Evolutionary conservation across 2,329 filamentous ascomycete genomes (phyloP).

Genomic region (Hypocrella siamensis): DNA sequence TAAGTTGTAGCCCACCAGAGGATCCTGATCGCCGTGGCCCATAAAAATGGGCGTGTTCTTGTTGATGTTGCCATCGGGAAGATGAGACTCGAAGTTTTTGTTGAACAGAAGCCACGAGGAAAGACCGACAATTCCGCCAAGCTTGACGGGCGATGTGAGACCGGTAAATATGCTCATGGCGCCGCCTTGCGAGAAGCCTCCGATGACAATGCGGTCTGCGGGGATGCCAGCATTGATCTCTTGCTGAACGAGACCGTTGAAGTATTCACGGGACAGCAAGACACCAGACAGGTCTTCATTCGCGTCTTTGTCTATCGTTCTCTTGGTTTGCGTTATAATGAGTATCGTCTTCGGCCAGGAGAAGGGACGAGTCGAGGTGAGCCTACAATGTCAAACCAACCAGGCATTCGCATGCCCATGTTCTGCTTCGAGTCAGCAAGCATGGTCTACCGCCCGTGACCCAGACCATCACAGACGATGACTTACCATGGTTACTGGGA

Average conservation of each 20-base stretch:
- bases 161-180: slow-evolving; percentile 71
- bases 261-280: slow-evolving; percentile 37
- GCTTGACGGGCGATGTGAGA: slow-evolving; percentile 51
- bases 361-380: not conserved
- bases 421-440: slow-evolving; percentile 33
- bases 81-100: slow-evolving; percentile 22
- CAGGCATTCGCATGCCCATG: slow-evolving; percentile 65
- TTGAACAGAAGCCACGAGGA: slow-evolving; percentile 65
- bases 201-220: slow-evolving; percentile 66
- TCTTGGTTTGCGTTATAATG: slow-evolving; percentile 8
- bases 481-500: slow-evolving; percentile 57
- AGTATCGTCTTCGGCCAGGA: not conserved
- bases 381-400: slow-evolving; percentile 68
- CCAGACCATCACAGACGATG: not conserved
- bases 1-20: slow-evolving; percentile 53
- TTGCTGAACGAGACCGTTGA: slow-evolving; percentile 61
- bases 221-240: slow-evolving; percentile 71
- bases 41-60: slow-evolving; percentile 73
- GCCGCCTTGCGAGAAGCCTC: slow-evolving; percentile 71
- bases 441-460: not conserved
- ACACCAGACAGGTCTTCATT: slow-evolving; percentile 61
- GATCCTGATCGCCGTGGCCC: slow-evolving; percentile 71
- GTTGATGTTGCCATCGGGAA: slow-evolving; percentile 25
- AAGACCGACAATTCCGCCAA: slow-evolving; percentile 72
- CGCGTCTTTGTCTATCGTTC: slow-evolving; percentile 14